Conservation (phyloP, 768 basidiomycete genomes). For the Leccinum variicolor region DNA sequence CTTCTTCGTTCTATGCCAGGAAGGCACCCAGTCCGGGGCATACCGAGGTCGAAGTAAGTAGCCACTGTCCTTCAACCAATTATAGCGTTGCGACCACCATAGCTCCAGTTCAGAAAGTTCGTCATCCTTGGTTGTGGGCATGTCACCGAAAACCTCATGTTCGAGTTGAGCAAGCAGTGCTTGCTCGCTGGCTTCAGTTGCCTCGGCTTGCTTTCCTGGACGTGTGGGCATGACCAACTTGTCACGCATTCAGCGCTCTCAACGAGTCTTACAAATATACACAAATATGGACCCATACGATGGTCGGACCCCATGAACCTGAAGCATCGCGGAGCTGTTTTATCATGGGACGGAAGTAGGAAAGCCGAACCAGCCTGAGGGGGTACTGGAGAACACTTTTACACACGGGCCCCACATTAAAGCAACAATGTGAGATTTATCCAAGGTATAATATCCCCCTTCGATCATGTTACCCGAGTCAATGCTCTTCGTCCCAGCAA, state of each 20-base stretch:
- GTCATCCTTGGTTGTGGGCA: not conserved
- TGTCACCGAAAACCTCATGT: not conserved
- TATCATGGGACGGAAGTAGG: not conserved
- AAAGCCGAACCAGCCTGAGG: not conserved
- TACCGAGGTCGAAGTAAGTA: constrained; percentile 21
- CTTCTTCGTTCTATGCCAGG: constrained; percentile 12
- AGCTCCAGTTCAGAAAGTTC: constrained; percentile 4
- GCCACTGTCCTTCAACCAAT: constrained; percentile 14
- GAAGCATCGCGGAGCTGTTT: not conserved
- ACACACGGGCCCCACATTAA: not conserved
- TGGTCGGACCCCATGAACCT: not conserved
- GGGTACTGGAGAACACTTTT: not conserved
- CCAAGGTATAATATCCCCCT: not conserved
- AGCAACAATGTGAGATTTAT: not conserved
- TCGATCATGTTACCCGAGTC: constrained; percentile 9
- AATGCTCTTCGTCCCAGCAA: not conserved
- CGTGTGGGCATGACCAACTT: not conserved
- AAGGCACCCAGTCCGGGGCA: constrained; percentile 19
- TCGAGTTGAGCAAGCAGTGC: not conserved
- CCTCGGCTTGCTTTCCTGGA: not conserved
- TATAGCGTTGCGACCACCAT: constrained; percentile 13
- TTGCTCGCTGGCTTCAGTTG: not conserved
- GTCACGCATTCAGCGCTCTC: too few relatives aligned
- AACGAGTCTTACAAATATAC: not conserved
- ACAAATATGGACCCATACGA: not conserved